A percentile compares a stretch with the other conserved stretches of the same genome.
Evolutionary conservation across 257 asterid genomes (phyloP).

Genomic region (Jacaranda copaia): DNA sequence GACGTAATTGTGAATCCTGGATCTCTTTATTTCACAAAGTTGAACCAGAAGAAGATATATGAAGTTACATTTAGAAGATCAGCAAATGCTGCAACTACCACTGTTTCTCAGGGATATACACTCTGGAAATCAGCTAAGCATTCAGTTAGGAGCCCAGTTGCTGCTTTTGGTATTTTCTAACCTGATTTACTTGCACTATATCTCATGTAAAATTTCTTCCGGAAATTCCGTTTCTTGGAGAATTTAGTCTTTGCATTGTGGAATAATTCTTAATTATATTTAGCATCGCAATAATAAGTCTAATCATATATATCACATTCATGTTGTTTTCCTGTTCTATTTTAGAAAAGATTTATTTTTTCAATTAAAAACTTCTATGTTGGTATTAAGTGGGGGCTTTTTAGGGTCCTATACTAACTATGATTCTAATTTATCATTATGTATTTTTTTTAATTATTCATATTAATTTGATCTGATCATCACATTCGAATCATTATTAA

Average conservation of each 20-base stretch:
- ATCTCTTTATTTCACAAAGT: not conserved
- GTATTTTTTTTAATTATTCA: too few relatives aligned
- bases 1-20: not conserved
- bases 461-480: too few relatives aligned
- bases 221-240: not conserved
- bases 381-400: too few relatives aligned
- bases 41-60: slow-evolving; percentile 24
- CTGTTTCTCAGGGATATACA: slow-evolving; percentile 9
- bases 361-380: too few relatives aligned
- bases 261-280: too few relatives aligned
- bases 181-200: not conserved
- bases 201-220: not conserved
- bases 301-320: too few relatives aligned
- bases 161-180: not conserved
- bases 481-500: too few relatives aligned
- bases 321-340: too few relatives aligned
- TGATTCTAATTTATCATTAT: too few relatives aligned
- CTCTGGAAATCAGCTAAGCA: slow-evolving; percentile 13
- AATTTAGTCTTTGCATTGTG: not conserved
- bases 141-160: slow-evolving; percentile 31
- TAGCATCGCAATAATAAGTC: not conserved
- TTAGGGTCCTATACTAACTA: too few relatives aligned
- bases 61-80: slow-evolving; percentile 1
- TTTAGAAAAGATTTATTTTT: too few relatives aligned
- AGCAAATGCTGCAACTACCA: not conserved